phyloP scores from a whole-genome alignment of 1,139 yeast genomes.

The Magnusiomyces clavatus region DNA sequence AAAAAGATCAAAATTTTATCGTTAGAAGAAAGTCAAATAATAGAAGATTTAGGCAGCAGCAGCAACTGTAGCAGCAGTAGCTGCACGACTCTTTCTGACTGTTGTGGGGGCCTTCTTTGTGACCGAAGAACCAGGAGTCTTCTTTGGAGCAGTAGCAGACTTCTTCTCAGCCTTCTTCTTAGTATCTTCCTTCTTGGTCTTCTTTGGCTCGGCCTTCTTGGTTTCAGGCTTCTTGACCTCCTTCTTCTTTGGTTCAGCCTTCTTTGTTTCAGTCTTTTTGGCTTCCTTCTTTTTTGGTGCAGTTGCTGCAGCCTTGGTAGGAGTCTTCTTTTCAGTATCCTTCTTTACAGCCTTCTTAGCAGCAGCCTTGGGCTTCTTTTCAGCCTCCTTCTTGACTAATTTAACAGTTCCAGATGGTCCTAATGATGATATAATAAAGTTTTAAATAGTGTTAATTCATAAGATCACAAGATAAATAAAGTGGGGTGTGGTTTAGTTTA shows the following conservation, averaged over 20 bases:
- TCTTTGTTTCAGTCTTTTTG: slow-evolving; percentile 25
- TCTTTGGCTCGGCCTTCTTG: slow-evolving; percentile 23
- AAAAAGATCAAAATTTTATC: too few relatives aligned
- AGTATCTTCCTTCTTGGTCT: slow-evolving; percentile 23
- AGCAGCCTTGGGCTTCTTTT: slow-evolving; percentile 43
- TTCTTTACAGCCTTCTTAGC: slow-evolving; percentile 43
- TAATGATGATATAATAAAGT: neutral
- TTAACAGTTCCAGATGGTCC: slow-evolving; percentile 66
- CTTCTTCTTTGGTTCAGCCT: slow-evolving; percentile 24
- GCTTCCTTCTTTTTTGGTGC: slow-evolving; percentile 16
- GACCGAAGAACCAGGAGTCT: slow-evolving; percentile 29
- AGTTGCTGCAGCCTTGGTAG: slow-evolving; percentile 22
- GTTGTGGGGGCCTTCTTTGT: slow-evolving; percentile 18
- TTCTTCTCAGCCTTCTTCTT: slow-evolving; percentile 21
- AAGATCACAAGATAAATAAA: neutral
- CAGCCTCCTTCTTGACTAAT: slow-evolving; percentile 40
- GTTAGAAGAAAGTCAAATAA: neutral
- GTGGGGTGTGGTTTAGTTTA: too few relatives aligned
- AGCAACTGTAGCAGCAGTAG: neutral
- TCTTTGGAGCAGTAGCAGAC: slow-evolving; percentile 22
- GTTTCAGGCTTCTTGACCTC: slow-evolving; percentile 25
- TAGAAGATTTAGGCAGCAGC: neutral
- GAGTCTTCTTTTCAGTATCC: slow-evolving; percentile 23
- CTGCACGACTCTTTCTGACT: neutral
- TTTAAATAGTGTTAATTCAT: neutral